These are phyloP conservation scores for Turritis glabra DNA, from an alignment of 345 rosid genomes.

Conservation along the genomic window DNA sequence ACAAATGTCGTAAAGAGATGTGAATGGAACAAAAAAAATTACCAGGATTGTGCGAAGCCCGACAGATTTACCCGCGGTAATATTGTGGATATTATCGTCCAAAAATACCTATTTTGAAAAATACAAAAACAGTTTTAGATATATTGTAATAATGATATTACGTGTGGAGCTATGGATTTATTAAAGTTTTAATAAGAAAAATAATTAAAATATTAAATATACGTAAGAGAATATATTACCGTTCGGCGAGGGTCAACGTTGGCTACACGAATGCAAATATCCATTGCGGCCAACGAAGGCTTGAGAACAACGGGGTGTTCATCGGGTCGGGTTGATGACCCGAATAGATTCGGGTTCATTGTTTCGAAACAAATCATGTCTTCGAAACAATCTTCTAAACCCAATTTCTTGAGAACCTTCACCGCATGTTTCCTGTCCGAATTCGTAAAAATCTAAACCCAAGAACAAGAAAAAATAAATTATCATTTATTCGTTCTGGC, in stretches of 20 bases:
- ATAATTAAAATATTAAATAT: too few relatives aligned
- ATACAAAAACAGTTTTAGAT: not conserved
- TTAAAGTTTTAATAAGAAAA: too few relatives aligned
- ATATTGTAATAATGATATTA: not conserved
- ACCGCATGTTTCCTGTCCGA: constrained; percentile 83
- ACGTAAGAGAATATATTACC: constrained; percentile 46
- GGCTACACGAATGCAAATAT: constrained; percentile 62
- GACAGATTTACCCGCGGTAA: constrained; percentile 69
- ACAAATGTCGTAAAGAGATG: too few relatives aligned
- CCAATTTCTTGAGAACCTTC: constrained; percentile 53
- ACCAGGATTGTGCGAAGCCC: constrained; percentile 82
- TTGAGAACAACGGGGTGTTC: constrained; percentile 76
- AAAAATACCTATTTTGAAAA: constrained; percentile 52
- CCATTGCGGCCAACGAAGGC: constrained; percentile 80
- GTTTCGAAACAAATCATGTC: constrained; percentile 89
- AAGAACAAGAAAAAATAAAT: not conserved
- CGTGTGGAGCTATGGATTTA: not conserved
- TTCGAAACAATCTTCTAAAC: constrained; percentile 77
- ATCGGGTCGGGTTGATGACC: constrained; percentile 53
- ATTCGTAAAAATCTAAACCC: constrained; percentile 75
- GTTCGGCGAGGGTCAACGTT: constrained; percentile 67
- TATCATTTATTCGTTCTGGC: constrained; percentile 5
- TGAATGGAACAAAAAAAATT: not conserved
- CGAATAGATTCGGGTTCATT: constrained; percentile 73
- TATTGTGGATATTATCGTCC: constrained; percentile 71